phyloP scores from a whole-genome alignment of 2,329 filamentous ascomycete genomes.

The Knufia fluminis region DNA sequence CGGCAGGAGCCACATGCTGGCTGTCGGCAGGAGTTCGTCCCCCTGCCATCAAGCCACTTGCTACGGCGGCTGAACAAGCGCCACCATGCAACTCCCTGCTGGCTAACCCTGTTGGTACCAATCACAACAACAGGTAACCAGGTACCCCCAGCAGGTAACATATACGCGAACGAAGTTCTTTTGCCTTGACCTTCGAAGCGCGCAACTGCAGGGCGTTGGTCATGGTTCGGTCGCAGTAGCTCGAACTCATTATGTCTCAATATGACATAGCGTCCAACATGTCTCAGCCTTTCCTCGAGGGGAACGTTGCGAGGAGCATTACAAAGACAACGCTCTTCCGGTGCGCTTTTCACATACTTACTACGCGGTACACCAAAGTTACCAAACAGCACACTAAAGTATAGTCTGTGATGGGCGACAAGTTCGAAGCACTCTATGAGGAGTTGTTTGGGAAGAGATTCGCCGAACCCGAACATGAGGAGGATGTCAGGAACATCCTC shows the following conservation, averaged over 20 bases:
- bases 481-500: constrained; percentile 14
- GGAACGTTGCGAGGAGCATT: not conserved
- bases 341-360: too few species aligned
- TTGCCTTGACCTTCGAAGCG: not conserved
- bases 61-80: too few species aligned
- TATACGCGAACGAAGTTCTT: not conserved
- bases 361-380: too few species aligned
- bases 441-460: constrained; percentile 7
- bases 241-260: too few species aligned
- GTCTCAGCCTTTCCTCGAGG: not conserved
- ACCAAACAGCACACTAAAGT: too few species aligned
- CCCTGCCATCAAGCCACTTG: too few species aligned
- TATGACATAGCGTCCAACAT: too few species aligned
- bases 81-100: too few species aligned
- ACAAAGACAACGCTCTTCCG: too few species aligned
- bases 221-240: not conserved
- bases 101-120: too few species aligned
- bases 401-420: not conserved
- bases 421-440: constrained; percentile 10
- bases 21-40: too few species aligned
- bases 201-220: not conserved
- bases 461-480: constrained; percentile 8
- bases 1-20: too few species aligned
- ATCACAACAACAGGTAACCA: not conserved
- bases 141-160: not conserved